Evolutionary conservation across 2,329 filamentous ascomycete species (phyloP).

Genomic region (Diaporthe citrichinensis): DNA sequence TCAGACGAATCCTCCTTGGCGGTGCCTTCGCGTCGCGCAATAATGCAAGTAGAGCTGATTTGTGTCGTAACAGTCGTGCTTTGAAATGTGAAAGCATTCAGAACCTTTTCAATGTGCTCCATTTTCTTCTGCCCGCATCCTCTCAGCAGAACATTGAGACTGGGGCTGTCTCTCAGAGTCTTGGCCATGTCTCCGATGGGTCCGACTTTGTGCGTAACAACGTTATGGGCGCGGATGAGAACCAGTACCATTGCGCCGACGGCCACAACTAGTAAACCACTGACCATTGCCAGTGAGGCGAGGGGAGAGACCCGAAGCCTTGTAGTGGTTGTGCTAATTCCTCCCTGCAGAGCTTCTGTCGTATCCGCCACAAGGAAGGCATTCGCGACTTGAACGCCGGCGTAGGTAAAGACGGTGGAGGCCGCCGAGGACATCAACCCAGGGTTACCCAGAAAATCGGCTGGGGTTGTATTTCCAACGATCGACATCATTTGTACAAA

Average conservation of each 20-base stretch:
- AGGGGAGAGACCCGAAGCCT: not conserved
- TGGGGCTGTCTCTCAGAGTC: not conserved
- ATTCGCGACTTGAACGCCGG: not conserved
- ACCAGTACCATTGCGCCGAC: not conserved
- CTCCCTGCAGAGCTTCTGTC: not conserved
- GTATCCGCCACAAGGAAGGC: not conserved
- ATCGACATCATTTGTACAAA: not conserved
- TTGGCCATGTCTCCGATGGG: not conserved
- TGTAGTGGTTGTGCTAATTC: not conserved
- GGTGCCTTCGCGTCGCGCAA: not conserved
- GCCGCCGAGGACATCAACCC: not conserved
- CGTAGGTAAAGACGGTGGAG: not conserved
- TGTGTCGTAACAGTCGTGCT: not conserved
- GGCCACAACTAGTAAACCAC: not conserved
- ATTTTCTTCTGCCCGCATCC: not conserved
- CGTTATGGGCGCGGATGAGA: not conserved
- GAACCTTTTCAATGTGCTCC: not conserved
- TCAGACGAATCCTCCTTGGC: not conserved
- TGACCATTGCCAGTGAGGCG: not conserved
- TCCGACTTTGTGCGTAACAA: not conserved
- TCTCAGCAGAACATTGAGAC: not conserved
- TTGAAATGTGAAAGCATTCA: not conserved
- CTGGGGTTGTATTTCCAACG: not conserved
- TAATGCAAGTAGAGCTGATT: not conserved
- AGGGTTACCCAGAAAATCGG: not conserved